Evolutionary conservation across 2,329 filamentous ascomycete species (phyloP).

Genomic region (Intubia oerlemansii): DNA sequence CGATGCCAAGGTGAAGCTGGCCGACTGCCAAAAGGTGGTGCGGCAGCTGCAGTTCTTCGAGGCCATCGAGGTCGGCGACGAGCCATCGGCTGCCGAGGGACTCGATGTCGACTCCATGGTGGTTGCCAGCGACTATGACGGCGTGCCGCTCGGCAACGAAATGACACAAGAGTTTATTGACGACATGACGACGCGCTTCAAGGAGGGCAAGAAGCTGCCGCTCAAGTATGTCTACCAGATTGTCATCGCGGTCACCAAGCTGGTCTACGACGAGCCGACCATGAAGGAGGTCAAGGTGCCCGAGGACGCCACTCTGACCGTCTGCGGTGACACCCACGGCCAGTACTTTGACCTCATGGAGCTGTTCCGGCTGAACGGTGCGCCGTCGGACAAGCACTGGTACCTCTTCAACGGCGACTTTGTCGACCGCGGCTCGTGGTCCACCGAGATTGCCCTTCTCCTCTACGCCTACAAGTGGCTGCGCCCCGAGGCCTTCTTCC

Average conservation of each 20-base stretch:
- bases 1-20: constrained; percentile 73
- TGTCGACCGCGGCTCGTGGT: constrained; percentile 94
- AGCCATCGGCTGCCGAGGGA: constrained; percentile 78
- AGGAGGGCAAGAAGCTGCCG: constrained; percentile 84
- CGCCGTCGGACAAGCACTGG: constrained; percentile 64
- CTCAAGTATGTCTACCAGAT: constrained; percentile 98
- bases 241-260: constrained; percentile 67
- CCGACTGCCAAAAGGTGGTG: constrained; percentile 88
- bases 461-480: constrained; percentile 97
- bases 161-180: constrained; percentile 97
- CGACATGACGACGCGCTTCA: constrained; percentile 93
- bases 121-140: constrained; percentile 72
- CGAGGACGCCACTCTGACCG: constrained; percentile 60
- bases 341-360: constrained; percentile 97
- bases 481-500: constrained; percentile 68
- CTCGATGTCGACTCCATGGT: constrained; percentile 71
- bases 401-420: constrained; percentile 99
- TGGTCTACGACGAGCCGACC: constrained; percentile 81
- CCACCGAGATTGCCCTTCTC: constrained; percentile 82
- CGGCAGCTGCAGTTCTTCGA: constrained; percentile 83
- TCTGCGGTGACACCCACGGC: constrained; percentile 93
- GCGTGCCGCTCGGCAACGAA: constrained; percentile 49
- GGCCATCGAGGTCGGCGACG: constrained; percentile 83
- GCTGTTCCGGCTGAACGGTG: constrained; percentile 80
- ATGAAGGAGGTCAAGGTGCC: constrained; percentile 88